These are phyloP conservation scores for Populus hybrid DNA, from an alignment of 441 rosid genomes.

Conservation along the genomic window DNA sequence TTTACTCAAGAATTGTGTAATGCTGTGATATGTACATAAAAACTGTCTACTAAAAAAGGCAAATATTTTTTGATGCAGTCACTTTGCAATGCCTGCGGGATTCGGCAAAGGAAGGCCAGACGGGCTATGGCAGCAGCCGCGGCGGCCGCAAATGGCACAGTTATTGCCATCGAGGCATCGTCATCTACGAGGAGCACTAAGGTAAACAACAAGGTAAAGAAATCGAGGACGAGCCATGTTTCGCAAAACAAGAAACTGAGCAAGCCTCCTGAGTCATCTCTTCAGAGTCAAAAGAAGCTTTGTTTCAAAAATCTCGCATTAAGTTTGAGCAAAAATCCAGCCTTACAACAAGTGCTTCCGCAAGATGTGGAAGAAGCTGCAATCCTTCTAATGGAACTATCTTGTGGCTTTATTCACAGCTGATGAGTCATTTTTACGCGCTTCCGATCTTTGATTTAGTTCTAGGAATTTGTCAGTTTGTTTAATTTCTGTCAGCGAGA, in stretches of 20 bases:
- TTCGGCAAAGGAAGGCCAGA: conserved; percentile 59
- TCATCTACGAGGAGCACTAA: conserved; percentile 16
- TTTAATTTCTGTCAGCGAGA: not conserved
- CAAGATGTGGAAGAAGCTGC: conserved; percentile 59
- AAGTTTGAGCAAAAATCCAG: conserved; percentile 34
- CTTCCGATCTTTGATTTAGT: not conserved
- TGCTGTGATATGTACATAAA: too few relatives aligned
- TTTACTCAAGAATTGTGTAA: not conserved
- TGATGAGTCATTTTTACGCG: conserved; percentile 12
- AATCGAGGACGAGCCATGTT: conserved; percentile 25
- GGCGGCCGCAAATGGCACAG: conserved; percentile 20
- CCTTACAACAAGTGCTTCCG: conserved; percentile 37
- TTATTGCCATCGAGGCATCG: not conserved
- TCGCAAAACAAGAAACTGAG: conserved; percentile 34
- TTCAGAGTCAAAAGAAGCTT: conserved; percentile 25
- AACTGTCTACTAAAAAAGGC: not conserved
- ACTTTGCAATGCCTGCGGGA: conserved; percentile 74
- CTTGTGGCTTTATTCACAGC: conserved; percentile 40
- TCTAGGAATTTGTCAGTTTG: not conserved
- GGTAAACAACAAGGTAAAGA: conserved; percentile 40
- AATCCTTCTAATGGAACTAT: conserved; percentile 48
- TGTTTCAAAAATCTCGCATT: conserved; percentile 32
- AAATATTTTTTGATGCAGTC: conserved; percentile 33
- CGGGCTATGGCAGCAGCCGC: conserved; percentile 46
- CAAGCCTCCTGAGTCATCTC: conserved; percentile 20